A percentile compares a stretch with the other conserved stretches of the same genome.
Evolutionary conservation across 2,329 filamentous ascomycete genomes (phyloP).

Genomic region (Graphilbum sp.): DNA sequence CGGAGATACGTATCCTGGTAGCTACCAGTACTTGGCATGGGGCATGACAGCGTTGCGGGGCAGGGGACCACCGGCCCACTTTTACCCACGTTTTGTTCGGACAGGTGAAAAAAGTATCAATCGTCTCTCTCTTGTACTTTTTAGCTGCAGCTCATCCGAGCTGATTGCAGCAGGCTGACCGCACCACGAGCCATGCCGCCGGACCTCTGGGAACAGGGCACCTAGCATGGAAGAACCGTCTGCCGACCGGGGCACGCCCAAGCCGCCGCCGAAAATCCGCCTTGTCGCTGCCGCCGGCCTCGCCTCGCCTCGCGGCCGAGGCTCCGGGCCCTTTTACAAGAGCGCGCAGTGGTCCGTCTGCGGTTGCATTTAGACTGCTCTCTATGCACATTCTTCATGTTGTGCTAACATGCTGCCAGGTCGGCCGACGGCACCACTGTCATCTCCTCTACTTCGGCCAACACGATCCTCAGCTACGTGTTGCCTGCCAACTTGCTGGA

Average conservation of each 20-base stretch:
- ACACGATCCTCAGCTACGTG: conserved; percentile 38
- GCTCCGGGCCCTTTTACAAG: conserved; percentile 19
- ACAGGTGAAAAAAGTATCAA: no score
- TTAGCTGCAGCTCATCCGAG: no score
- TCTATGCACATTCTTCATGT: no score
- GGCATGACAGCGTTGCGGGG: no score
- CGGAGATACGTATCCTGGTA: no score
- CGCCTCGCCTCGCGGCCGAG: neutral
- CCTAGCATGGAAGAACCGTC: neutral
- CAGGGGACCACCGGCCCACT: no score
- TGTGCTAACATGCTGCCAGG: conserved; percentile 18
- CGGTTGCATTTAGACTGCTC: no score
- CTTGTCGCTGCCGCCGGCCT: conserved; percentile 6
- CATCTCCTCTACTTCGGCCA: conserved; percentile 35
- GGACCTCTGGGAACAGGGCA: neutral
- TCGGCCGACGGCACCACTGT: conserved; percentile 43
- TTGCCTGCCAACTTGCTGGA: conserved; percentile 40
- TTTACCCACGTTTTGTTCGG: neutral
- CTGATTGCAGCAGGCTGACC: no score
- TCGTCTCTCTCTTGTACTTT: no score
- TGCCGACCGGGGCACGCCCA: neutral
- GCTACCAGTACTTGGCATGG: no score
- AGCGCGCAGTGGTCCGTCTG: conserved; percentile 22
- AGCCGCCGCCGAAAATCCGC: neutral
- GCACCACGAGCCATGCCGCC: no score